A percentile compares a stretch with the other conserved stretches of the same genome.
phyloP scores from a whole-genome alignment of 768 basidiomycete genomes.

The Mycena venus region DNA sequence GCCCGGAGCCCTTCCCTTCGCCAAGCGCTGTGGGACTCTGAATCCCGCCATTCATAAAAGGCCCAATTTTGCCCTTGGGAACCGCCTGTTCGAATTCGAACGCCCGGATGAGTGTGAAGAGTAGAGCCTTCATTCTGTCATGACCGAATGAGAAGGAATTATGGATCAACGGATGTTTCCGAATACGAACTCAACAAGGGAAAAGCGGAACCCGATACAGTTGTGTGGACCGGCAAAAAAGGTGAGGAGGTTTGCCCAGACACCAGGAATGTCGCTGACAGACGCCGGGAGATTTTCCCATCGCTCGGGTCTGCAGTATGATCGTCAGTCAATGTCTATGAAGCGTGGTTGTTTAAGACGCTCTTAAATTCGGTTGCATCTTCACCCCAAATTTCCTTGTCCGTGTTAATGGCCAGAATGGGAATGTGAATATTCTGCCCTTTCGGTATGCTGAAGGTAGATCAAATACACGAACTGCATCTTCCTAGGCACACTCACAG shows the following conservation, averaged over 20 bases:
- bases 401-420: conserved; percentile 65
- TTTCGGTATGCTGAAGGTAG: conserved; percentile 50
- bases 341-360: not conserved
- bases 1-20: not conserved
- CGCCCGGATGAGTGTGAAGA: conserved; percentile 56
- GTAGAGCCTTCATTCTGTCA: conserved; percentile 51
- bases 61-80: conserved; percentile 1
- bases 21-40: conserved; percentile 1
- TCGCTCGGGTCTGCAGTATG: conserved; percentile 26
- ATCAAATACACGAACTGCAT: not conserved
- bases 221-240: conserved; percentile 57
- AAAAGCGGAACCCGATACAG: conserved; percentile 79
- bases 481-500: conserved; percentile 10
- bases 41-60: not conserved
- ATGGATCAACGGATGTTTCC: not conserved
- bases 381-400: conserved; percentile 42
- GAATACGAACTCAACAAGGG: conserved; percentile 64
- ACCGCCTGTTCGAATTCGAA: conserved; percentile 58
- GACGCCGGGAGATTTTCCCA: conserved; percentile 13
- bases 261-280: conserved; percentile 5
- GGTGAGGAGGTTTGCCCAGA: conserved; percentile 16
- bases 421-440: conserved; percentile 64
- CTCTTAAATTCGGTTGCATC: conserved; percentile 11
- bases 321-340: not conserved
- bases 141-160: not conserved